Evolutionary conservation across 1,284 basidiomycete species (phyloP).

Genomic region (Irpex lacteus): DNA sequence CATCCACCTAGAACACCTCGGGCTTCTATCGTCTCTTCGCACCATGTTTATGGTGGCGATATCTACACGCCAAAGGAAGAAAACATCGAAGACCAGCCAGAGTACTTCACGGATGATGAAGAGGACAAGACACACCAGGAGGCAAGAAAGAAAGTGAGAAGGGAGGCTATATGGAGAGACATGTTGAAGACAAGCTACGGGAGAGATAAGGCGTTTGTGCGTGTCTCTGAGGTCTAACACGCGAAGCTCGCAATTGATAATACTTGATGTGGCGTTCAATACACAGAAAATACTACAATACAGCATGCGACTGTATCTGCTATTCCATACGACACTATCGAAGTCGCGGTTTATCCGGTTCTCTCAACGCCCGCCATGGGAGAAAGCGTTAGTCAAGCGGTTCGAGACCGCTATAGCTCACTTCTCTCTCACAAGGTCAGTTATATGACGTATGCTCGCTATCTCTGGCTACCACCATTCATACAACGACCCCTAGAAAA

Average conservation of each 20-base stretch:
- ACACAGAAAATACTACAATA: constrained; percentile 81
- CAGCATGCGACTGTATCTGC: constrained; percentile 66
- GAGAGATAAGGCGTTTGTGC: constrained; percentile 78
- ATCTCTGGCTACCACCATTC: background rate
- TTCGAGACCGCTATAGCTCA: constrained; percentile 59
- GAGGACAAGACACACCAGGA: constrained; percentile 34
- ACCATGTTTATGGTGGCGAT: constrained; percentile 34
- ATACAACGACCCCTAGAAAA: constrained; percentile 49
- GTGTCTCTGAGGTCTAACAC: constrained; percentile 27
- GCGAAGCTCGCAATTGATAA: background rate
- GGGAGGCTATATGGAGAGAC: constrained; percentile 74
- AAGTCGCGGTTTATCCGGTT: constrained; percentile 43
- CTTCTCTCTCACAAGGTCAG: constrained; percentile 69
- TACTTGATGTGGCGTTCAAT: constrained; percentile 1
- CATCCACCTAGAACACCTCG: constrained; percentile 76
- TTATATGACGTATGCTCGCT: background rate
- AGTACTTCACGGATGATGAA: constrained; percentile 42
- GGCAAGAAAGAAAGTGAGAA: constrained; percentile 42
- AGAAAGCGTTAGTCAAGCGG: constrained; percentile 52
- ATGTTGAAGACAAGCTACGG: constrained; percentile 72
- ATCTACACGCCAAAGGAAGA: constrained; percentile 41
- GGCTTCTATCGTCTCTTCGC: constrained; percentile 40
- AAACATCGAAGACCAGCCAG: constrained; percentile 34
- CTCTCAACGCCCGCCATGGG: constrained; percentile 46
- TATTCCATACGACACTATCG: constrained; percentile 59